Base-by-base conservation (phyloP, 2,329 filamentous ascomycete species). In the Diaporthe ilicicola region DNA sequence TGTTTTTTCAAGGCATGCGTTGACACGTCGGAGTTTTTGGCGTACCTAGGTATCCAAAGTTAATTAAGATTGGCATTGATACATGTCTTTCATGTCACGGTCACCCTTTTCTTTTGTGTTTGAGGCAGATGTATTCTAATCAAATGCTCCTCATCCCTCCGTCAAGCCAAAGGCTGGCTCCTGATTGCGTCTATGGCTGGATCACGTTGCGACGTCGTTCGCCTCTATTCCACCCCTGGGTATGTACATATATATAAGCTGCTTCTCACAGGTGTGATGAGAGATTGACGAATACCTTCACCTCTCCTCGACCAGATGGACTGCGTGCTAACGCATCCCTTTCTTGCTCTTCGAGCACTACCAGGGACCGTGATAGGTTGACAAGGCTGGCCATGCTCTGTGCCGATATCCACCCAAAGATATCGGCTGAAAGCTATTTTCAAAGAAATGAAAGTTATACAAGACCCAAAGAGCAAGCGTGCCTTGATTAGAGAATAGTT, bases 21-120 rank as follows among this genome's bases (percentile, higher is more conserved):
- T 15, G 44, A 68, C 29, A 68, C 42, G 42, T 68, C 24, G 66
- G 53, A 50, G 54, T 68, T 68, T 19, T 6, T 44, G 66, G 53
- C 53, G 53, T 59, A 50, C 42, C 22, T 68, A 59, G 66, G 66
- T 68, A 22, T 50, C 24, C 27, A 15, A 42, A 55, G 13, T 68
- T 50, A 51, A 56, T 59, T 3, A 37, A 67, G 32, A 42, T 59
- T 48, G 42, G 27, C 44, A 59, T 50, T 37, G 44, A 64, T 50
- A 62, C 24, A 64, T 48, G 22, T 7, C 27, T 37, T 37, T 9
- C n/a, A 37, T 50, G 8, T 37, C 13, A 22, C 1, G 42, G 29
- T 8, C 29, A 17, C 10, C 12, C 12, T 9, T 12, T 15, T n/a
- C n/a, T n/a, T n/a, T 2, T 17, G 6, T 48, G 12, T 9, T 10